phyloP scores from a whole-genome alignment of 257 asterid genomes.

The Solanum lignicaule region DNA sequence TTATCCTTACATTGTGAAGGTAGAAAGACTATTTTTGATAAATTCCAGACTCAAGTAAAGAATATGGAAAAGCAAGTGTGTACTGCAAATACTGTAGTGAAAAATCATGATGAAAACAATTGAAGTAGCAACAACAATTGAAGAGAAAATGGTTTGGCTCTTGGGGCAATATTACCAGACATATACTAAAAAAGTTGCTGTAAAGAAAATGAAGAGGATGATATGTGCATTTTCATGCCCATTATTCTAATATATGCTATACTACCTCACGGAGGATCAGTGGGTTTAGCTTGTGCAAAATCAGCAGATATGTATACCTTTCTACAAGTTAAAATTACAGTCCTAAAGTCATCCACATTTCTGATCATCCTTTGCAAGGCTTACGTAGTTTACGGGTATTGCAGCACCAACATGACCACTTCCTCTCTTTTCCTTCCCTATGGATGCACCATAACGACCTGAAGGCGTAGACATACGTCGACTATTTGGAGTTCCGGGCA shows the following conservation, averaged over 20 bases:
- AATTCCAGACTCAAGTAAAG: not conserved
- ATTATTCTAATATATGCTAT: not conserved
- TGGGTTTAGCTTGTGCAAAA: not conserved
- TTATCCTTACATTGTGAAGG: not conserved
- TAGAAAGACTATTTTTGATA: not conserved
- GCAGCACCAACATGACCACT: constrained; percentile 29
- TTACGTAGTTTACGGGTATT: constrained; percentile 61
- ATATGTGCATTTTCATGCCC: not conserved
- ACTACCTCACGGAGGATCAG: not conserved
- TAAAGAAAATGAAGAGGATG: not conserved
- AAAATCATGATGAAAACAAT: not conserved
- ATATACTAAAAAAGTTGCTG: not conserved
- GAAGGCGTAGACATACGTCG: constrained; percentile 39
- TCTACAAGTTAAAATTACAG: not conserved
- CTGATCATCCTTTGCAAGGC: constrained; percentile 55
- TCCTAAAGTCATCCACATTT: not conserved
- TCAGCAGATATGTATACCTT: not conserved
- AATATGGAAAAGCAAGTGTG: not conserved
- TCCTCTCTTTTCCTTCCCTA: constrained; percentile 47
- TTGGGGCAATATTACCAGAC: not conserved
- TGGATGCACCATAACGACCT: constrained; percentile 28
- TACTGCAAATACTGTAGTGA: not conserved
- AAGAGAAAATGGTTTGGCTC: not conserved
- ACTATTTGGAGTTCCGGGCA: constrained; percentile 42
- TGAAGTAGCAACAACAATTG: not conserved